Evolutionary conservation across 108 stramenopile species (phyloP).

Genomic region (Stephanodiscus minutulus): DNA sequence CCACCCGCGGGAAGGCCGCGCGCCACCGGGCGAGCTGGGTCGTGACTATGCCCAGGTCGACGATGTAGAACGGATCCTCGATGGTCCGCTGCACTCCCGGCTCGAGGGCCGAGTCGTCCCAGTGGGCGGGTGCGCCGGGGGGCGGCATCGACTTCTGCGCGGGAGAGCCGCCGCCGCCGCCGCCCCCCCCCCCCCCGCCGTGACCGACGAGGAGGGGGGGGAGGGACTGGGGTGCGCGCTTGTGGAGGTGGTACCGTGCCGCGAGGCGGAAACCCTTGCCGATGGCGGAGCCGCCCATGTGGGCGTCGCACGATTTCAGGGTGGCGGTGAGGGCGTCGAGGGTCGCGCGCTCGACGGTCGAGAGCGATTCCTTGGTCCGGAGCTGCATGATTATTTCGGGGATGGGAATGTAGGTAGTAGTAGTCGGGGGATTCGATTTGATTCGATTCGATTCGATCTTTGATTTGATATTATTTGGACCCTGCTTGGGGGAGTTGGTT

Average conservation of each 20-base stretch:
- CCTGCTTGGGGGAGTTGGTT: too few species aligned
- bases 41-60: constrained; percentile 81
- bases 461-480: too few species aligned
- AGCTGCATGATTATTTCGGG: too few species aligned
- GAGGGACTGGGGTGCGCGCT: constrained; percentile 40
- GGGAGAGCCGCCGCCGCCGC: neutral
- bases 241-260: constrained; percentile 61
- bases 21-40: constrained; percentile 85
- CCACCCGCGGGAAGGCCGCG: constrained; percentile 78
- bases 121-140: neutral
- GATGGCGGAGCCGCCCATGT: constrained; percentile 63
- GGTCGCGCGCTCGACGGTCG: constrained; percentile 23
- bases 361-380: neutral
- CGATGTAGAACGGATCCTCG: constrained; percentile 86
- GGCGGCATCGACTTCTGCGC: too few species aligned
- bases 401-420: too few species aligned
- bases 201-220: too few species aligned
- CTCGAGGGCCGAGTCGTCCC: constrained; percentile 40
- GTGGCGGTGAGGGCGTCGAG: constrained; percentile 40
- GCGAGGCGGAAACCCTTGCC: constrained; percentile 70
- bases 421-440: too few species aligned
- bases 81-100: constrained; percentile 35
- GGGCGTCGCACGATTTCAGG: constrained; percentile 29
- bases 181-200: too few species aligned
- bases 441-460: too few species aligned